phyloP scores from a whole-genome alignment of 768 basidiomycete species.

The Pholiota microspora region DNA sequence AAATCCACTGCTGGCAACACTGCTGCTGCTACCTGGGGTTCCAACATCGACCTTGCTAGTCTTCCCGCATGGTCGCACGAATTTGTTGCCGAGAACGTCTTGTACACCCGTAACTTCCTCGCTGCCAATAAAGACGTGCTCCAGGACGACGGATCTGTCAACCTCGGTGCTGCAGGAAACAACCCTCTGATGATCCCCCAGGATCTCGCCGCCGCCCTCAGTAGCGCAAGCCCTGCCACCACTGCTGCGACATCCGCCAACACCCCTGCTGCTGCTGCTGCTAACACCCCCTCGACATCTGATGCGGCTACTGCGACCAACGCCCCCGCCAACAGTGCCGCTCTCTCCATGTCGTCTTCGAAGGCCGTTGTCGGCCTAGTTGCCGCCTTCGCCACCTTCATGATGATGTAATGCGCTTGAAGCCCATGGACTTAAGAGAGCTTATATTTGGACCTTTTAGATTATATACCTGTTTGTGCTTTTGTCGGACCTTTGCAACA shows the following conservation, averaged over 20 bases:
- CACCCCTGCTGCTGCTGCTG: conserved; percentile 24
- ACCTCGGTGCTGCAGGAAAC: conserved; percentile 39
- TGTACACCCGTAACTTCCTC: conserved; percentile 46
- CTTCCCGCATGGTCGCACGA: conserved; percentile 56
- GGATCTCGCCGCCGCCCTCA: conserved; percentile 49
- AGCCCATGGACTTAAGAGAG: background rate
- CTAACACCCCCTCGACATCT: conserved; percentile 26
- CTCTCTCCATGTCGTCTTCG: conserved; percentile 46
- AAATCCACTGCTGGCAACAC: conserved; percentile 47
- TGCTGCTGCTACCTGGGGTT: conserved; percentile 57
- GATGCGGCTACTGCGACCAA: conserved; percentile 22
- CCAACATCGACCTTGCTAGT: conserved; percentile 52
- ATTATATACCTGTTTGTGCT: conserved; percentile 27
- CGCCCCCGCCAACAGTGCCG: conserved; percentile 36
- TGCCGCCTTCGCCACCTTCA: conserved; percentile 43
- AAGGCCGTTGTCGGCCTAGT: conserved; percentile 46
- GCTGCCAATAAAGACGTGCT: conserved; percentile 50
- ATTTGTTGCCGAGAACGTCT: conserved; percentile 54
- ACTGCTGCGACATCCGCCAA: conserved; percentile 28
- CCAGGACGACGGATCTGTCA: conserved; percentile 46
- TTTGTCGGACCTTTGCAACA: conserved; percentile 19
- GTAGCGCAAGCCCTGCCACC: conserved; percentile 28
- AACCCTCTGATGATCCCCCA: conserved; percentile 59
- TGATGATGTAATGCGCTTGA: conserved; percentile 38
- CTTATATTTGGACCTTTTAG: conserved; percentile 7